phyloP scores from a whole-genome alignment of 2,329 filamentous ascomycete species.

The Paracoccidioides brasiliensis region DNA sequence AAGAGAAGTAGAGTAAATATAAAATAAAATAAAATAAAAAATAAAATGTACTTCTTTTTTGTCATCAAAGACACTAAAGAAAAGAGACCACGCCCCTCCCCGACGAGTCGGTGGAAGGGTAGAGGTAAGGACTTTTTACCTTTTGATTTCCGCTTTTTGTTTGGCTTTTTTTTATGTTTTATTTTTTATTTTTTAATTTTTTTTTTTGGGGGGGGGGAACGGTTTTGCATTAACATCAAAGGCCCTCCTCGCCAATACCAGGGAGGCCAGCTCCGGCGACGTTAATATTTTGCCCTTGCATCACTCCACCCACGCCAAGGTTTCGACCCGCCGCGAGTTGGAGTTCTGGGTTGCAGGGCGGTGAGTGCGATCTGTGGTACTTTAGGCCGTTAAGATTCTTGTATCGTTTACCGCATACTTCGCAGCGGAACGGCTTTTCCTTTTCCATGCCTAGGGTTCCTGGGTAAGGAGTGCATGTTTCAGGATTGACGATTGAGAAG shows the following conservation, averaged over 20 bases:
- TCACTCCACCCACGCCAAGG: conserved; percentile 29
- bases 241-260: conserved; percentile 33
- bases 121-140: background rate
- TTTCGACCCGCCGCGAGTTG: conserved; percentile 39
- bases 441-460: conserved; percentile 99
- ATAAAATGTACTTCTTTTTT: background rate
- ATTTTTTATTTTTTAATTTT: background rate
- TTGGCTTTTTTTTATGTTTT: background rate
- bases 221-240: conserved; percentile 6
- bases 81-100: background rate
- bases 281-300: conserved; percentile 36
- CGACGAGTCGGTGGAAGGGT: background rate
- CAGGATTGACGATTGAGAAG: conserved; percentile 94
- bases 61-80: background rate
- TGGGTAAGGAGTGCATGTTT: conserved; percentile 86
- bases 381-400: conserved; percentile 98
- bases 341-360: conserved; percentile 78
- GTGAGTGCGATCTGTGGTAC: conserved; percentile 79
- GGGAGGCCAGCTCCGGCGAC: conserved; percentile 37
- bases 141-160: background rate
- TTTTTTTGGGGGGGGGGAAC: background rate
- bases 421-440: conserved; percentile 96
- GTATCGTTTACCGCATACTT: conserved; percentile 93
- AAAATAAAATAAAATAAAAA: background rate
- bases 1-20: background rate